phyloP scores from a whole-genome alignment of 495 filamentous ascomycete species.

The Xylaria flabelliformis region DNA sequence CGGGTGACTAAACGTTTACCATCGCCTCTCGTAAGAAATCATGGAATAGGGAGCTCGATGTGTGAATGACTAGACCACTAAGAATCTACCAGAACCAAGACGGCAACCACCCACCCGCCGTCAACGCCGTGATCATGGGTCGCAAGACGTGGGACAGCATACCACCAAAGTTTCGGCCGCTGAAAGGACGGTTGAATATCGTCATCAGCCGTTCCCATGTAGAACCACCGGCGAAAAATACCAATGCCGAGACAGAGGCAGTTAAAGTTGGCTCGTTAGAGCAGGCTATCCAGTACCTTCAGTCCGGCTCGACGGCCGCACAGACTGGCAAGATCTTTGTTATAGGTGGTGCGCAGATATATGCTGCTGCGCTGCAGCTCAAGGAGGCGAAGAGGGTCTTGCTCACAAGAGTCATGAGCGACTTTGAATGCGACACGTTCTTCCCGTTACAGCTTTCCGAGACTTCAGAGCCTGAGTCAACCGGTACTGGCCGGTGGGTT shows the following conservation, averaged over 20 bases:
- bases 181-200: conserved; percentile 78
- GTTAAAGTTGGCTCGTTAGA: conserved; percentile 58
- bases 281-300: conserved; percentile 53
- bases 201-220: conserved; percentile 67
- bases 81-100: conserved; percentile 23
- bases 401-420: conserved; percentile 64
- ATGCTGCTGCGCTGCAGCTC: conserved; percentile 67
- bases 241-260: conserved; percentile 26
- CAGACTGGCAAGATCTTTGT: conserved; percentile 69
- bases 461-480: conserved; percentile 4
- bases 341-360: conserved; percentile 90
- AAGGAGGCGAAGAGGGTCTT: conserved; percentile 60
- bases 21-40: conserved; percentile 28
- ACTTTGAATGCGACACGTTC: conserved; percentile 88
- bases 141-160: conserved; percentile 95
- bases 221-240: conserved; percentile 1
- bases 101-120: conserved; percentile 26
- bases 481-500: conserved; percentile 48
- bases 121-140: conserved; percentile 94
- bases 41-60: background rate
- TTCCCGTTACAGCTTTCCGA: conserved; percentile 70
- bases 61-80: background rate
- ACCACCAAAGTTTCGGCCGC: conserved; percentile 74
- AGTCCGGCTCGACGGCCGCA: conserved; percentile 31
- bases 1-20: conserved; percentile 77